Conservation (phyloP, 805 yeast species). For the Diddensiella transvaalensis region DNA sequence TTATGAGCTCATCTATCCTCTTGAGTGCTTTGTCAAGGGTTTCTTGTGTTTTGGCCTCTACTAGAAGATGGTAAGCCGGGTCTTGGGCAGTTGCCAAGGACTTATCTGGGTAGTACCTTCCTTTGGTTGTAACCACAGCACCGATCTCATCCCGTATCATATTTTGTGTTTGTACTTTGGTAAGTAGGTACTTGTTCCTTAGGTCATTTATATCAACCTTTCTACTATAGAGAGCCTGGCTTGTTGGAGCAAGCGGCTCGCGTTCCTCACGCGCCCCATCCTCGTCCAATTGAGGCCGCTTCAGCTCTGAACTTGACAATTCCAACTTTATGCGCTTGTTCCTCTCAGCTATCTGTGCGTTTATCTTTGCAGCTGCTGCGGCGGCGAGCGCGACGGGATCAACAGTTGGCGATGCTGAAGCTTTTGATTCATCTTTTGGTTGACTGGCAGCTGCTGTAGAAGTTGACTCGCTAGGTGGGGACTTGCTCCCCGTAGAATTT, state of each 20-base stretch:
- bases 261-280: background rate
- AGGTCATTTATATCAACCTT: constrained; percentile 35
- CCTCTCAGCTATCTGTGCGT: constrained; percentile 29
- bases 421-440: too few relatives aligned
- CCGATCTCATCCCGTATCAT: constrained; percentile 31
- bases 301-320: background rate
- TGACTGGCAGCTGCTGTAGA: too few relatives aligned
- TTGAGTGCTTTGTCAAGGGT: constrained; percentile 54
- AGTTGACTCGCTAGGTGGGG: too few relatives aligned
- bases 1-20: constrained; percentile 56
- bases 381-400: constrained; percentile 32
- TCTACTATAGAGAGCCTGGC: constrained; percentile 20
- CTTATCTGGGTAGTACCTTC: constrained; percentile 36
- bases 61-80: constrained; percentile 36
- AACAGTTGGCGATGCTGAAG: constrained; percentile 9
- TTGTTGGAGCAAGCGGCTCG: constrained; percentile 2
- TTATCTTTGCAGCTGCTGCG: constrained; percentile 34
- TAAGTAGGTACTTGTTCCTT: constrained; percentile 34
- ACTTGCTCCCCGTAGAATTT: too few relatives aligned
- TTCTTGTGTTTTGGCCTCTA: constrained; percentile 57
- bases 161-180: constrained; percentile 33
- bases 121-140: constrained; percentile 31
- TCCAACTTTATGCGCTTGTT: background rate
- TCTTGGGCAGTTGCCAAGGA: constrained; percentile 30
- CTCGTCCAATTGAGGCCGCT: background rate